Base-by-base conservation (phyloP, 257 asterid species). In the Galeopsis tetrahit region DNA sequence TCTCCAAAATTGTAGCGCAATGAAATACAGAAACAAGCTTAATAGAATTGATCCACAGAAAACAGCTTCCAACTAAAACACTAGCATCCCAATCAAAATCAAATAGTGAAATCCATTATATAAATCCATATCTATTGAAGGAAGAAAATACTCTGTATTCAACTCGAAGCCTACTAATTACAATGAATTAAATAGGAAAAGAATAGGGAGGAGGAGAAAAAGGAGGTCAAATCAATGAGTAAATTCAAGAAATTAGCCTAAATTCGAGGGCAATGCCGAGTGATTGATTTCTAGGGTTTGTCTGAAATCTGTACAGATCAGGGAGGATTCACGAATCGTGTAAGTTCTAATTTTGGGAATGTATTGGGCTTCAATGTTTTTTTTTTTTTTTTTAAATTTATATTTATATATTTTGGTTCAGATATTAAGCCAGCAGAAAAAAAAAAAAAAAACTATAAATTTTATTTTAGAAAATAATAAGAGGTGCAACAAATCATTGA, bases 261-360 rank as follows among this genome's bases (percentile, higher is more conserved):
- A 74, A 68, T 11, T 68, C 59, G 62, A 75, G 74, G 74, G 85
- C 43, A 52, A 46, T 63, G 69, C 55, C 35, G 40, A 58, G 68
- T 57, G 59, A 76, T 76, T 63, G 57, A 49, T 68, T 68, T 75
- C 73, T 81, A 81, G 82, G 82, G 81, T 76, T 80, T 77, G 81
- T 72, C 70, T 53, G 43, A 80, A 72, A 72, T 72, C 81, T 69
- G 43, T 76, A 51, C 78, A 80, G 81, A 80, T 80, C 84, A 64
- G 64, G 66, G 73, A 64, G 68, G 66, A 78, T 73, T 63, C 77
- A 76, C 73, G 63, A 63, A 39, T 36, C 73, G 72, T 60, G 49
- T 39, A 58, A 15, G 43, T 63, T 40, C 68, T 63, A 39, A 38
- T 38, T 64, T 73, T 72, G 68, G 71, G 75, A 52, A 53, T 59